Conservation (phyloP, 2,329 filamentous ascomycete species). For the Dendrostoma leiphaemia region DNA sequence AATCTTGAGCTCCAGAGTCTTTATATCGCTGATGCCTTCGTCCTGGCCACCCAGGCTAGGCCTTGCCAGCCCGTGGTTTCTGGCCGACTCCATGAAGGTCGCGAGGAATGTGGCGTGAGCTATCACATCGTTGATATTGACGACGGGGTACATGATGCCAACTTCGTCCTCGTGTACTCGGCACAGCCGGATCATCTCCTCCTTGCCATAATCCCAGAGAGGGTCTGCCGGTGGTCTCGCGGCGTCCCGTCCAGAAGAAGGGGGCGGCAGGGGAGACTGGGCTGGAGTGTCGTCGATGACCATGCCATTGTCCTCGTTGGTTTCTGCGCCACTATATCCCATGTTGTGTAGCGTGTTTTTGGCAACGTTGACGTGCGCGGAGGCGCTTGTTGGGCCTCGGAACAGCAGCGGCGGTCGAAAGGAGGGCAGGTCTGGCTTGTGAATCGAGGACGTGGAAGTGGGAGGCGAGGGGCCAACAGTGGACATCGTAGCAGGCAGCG, state of each 20-base stretch:
- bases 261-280: slow-evolving; percentile 32
- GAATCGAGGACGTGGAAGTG: slow-evolving; percentile 40
- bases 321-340: slow-evolving; percentile 71
- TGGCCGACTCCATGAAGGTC: slow-evolving; percentile 63
- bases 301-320: slow-evolving; percentile 58
- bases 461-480: slow-evolving; percentile 40
- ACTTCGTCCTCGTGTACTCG: slow-evolving; percentile 85
- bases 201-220: slow-evolving; percentile 72
- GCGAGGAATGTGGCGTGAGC: slow-evolving; percentile 68
- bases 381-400: slow-evolving; percentile 80
- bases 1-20: slow-evolving; percentile 74
- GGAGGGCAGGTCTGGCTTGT: slow-evolving; percentile 44
- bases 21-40: slow-evolving; percentile 44
- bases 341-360: slow-evolving; percentile 85
- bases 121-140: slow-evolving; percentile 71
- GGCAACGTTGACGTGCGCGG: slow-evolving; percentile 83
- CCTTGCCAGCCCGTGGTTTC: slow-evolving; percentile 30
- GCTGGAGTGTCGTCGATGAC: slow-evolving; percentile 32
- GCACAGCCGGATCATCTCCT: slow-evolving; percentile 78
- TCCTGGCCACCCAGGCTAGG: slow-evolving; percentile 29
- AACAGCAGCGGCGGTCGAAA: slow-evolving; percentile 62
- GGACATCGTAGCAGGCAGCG: slow-evolving; percentile 33
- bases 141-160: slow-evolving; percentile 86
- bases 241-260: slow-evolving; percentile 9
- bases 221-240: slow-evolving; percentile 56